Evolutionary conservation across 768 basidiomycete genomes (phyloP), one percentile per base, ranked within the genome.

Genomic region (Rhizopogon roseolus): DNA sequence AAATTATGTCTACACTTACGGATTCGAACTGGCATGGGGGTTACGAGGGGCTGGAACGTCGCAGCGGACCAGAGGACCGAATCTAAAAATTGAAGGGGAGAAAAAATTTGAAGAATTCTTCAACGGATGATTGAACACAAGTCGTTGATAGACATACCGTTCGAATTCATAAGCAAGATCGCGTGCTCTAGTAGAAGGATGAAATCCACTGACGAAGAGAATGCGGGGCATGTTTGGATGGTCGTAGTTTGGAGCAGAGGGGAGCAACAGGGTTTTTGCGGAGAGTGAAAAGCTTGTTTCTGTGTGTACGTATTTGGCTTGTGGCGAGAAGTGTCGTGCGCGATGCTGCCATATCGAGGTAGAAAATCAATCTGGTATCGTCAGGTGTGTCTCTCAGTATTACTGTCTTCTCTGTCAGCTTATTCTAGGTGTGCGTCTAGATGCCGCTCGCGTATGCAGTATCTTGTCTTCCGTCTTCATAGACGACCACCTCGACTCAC

Each of bases 141-240:
- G 37, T 49, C 37, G 6, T n/a, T 6, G 38, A 11, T 37, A 22
- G 2, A 68, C 75, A 43, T 54, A 91, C 91, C 86, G 80, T 77
- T 94, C 92, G 61, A 94, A 93, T 68, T 93, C 90, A 61, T 73
- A 89, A 2, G 92, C 92, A 2, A 94, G 79, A 62, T 92, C 90
- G 50, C 86, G 79, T 8, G 92, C 91, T 22, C 90, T 82, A 3
- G 89, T 92, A n/a, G 81, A 71, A 5, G 87, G 85, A 60, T 90
- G 85, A 64, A 93, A 93, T 17, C 90, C 90, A 63, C 85, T 88
- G 42, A 93, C 90, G 61, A 91, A 93, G 55, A 93, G 80, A 59
- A 92, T 93, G 59, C 90, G 87, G 65, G 86, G 85, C 87, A 88
- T 85, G 40, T 53, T 58, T 29, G 19, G 8, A 50, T 32, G 34